Base-by-base conservation (phyloP, 208 protist genomes). In the Trypanosoma cruzi region DNA sequence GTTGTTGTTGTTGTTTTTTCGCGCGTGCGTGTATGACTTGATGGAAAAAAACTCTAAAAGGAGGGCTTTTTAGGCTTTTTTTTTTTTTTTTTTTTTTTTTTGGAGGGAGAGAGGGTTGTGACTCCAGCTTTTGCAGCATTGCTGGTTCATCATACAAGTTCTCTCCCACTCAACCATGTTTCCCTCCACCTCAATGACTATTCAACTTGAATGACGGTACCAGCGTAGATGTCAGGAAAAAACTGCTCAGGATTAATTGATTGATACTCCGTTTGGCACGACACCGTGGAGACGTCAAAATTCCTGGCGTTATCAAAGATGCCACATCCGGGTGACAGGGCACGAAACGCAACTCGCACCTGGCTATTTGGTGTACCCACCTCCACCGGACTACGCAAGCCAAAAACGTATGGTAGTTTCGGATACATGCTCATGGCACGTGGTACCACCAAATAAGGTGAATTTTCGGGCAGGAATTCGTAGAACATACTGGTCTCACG, bases 161-260 rank as follows among this genome's bases (percentile, higher is more conserved):
- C 49, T 8, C 26, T 26, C 16, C 49, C 18, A 8, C 49, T n/a
- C 40, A 1, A 13, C 40, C 10, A 10, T 40, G 36, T 40, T 40
- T 4, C 40, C 40, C 40, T 7, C 40, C 31, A 57, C 31, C 0
- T 5, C 20, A 13, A 5, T 4, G 5, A 28, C 44, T 42, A 63
- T 40, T 80, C 84, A 0, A 77, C 85, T 58, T 91, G 82, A 46
- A 94, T 74, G 65, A 88, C 79, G 34, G 88, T 86, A 40, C 88
- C 88, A 32, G 84, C 75, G 72, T 91, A 94, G 49, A 94, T 85
- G 66, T 91, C 88, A 14, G 85, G 88, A 77, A 94, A 94, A 68
- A 94, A 94, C 69, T 90, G 82, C 52, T 80, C 84, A 5, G 77
- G 76, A n/a, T 67, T 55, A 31, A 78, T 77, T 42, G 78, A 81